These are phyloP conservation scores for Colletotrichum graminicola DNA, from an alignment of 2,329 filamentous ascomycete genomes.

Conservation along the genomic window DNA sequence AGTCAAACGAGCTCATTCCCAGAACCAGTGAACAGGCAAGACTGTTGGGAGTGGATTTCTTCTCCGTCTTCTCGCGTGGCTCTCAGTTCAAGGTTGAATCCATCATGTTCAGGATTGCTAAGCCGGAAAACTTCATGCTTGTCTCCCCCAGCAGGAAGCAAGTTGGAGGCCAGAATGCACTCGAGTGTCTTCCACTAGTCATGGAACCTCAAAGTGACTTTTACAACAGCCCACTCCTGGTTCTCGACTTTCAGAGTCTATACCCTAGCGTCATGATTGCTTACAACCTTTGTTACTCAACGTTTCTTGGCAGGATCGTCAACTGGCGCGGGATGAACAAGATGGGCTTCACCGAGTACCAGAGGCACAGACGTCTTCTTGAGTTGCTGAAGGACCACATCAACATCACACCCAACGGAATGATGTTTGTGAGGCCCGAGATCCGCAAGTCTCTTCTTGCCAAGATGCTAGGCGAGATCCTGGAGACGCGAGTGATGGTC, in stretches of 20 bases:
- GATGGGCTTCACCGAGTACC: constrained; percentile 93
- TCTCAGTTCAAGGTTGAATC: constrained; percentile 99
- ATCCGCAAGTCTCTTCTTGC: constrained; percentile 91
- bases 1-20: constrained; percentile 88
- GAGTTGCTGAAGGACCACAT: constrained; percentile 85
- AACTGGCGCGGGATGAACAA: constrained; percentile 93
- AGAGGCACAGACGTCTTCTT: constrained; percentile 79
- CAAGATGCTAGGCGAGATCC: constrained; percentile 95
- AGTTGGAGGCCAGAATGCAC: constrained; percentile 91
- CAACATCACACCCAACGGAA: constrained; percentile 94
- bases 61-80: constrained; percentile 92
- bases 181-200: constrained; percentile 93
- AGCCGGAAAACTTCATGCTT: constrained; percentile 93
- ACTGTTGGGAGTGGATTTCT: constrained; percentile 94
- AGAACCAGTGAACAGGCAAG: constrained; percentile 95
- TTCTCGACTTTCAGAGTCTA: constrained; percentile 94
- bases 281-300: constrained; percentile 99
- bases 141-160: constrained; percentile 92
- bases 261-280: constrained; percentile 99
- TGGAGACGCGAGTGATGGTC: constrained; percentile 97
- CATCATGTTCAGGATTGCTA: constrained; percentile 98
- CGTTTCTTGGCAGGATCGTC: constrained; percentile 87
- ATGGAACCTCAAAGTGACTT: constrained; percentile 98
- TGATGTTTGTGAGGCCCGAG: constrained; percentile 90
- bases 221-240: constrained; percentile 88